Percentiles rank a stretch among this genome's conserved stretches.
Conservation (phyloP, 148 eudicot genomes). For the Agrostemma githago region DNA sequence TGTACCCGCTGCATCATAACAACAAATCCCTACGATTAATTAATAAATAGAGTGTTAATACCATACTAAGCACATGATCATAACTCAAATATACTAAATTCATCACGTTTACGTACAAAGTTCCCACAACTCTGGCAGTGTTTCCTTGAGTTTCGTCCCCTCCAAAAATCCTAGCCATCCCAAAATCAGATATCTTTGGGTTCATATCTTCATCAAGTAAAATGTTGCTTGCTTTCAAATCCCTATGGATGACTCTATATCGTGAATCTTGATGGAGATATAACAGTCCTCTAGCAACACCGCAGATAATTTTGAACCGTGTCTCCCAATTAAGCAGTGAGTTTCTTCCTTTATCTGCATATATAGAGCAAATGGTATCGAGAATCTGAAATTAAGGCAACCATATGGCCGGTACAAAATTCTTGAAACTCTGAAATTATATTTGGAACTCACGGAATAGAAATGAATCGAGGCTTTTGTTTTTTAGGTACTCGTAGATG, state of each 20-base stretch:
- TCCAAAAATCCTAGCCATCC: slow-evolving; percentile 80
- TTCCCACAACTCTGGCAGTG: slow-evolving; percentile 62
- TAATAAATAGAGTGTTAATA: background rate
- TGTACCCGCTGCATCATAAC: slow-evolving; percentile 32
- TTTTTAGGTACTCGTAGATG: slow-evolving; percentile 61
- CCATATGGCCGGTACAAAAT: background rate
- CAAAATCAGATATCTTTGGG: slow-evolving; percentile 79
- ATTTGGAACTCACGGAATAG: slow-evolving; percentile 40
- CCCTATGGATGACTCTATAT: slow-evolving; percentile 62
- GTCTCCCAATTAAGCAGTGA: slow-evolving; percentile 46
- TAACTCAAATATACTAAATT: too few species aligned
- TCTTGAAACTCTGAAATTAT: background rate
- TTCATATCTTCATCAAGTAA: slow-evolving; percentile 59
- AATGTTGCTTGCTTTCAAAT: slow-evolving; percentile 71
- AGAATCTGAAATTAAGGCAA: background rate
- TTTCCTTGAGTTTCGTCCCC: slow-evolving; percentile 58
- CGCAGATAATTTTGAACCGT: slow-evolving; percentile 61
- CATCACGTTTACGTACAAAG: slow-evolving; percentile 42
- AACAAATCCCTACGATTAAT: background rate
- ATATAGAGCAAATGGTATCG: background rate
- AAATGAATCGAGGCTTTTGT: slow-evolving; percentile 59
- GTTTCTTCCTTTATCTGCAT: slow-evolving; percentile 40
- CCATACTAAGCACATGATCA: background rate
- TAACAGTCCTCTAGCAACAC: slow-evolving; percentile 58
- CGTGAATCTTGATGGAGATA: slow-evolving; percentile 79